These are phyloP conservation scores for Naganishia vaughanmartiniae DNA, from an alignment of 768 basidiomycete genomes.

Conservation along the genomic window DNA sequence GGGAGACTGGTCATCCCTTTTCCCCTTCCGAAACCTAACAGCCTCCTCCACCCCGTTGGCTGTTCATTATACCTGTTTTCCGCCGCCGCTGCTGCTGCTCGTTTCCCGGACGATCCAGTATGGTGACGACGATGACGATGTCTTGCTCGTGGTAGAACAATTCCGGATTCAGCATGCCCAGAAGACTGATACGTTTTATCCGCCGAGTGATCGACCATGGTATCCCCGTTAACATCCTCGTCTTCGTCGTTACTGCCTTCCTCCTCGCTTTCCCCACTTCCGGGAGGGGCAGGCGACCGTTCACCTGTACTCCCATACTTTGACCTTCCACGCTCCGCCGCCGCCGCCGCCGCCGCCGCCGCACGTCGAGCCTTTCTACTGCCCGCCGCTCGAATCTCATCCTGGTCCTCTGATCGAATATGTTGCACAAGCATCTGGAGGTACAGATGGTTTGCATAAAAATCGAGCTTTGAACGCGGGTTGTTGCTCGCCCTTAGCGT, in stretches of 20 bases:
- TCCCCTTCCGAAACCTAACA: conserved; percentile 2
- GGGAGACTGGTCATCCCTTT: conserved; percentile 38
- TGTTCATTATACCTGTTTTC: background rate
- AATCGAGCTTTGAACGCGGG: conserved; percentile 50
- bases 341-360: background rate
- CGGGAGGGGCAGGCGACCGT: background rate
- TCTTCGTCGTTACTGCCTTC: conserved; percentile 1
- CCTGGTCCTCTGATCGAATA: conserved; percentile 36
- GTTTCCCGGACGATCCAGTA: background rate
- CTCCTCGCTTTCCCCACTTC: background rate
- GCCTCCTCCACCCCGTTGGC: conserved; percentile 13
- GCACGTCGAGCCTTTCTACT: background rate
- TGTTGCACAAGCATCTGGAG: conserved; percentile 48
- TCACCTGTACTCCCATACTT: conserved; percentile 9
- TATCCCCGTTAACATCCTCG: background rate
- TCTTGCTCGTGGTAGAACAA: background rate
- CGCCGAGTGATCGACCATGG: background rate
- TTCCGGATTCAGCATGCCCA: conserved; percentile 18
- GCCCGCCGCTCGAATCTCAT: conserved; percentile 16
- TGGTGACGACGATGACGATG: background rate
- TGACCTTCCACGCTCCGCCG: background rate
- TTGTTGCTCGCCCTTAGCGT: conserved; percentile 45
- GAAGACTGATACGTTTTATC: conserved; percentile 14
- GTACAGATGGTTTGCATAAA: conserved; percentile 51
- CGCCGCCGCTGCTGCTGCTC: background rate